Conservation (phyloP, 2,329 filamentous ascomycete genomes). For the Penicillium capsulatum region DNA sequence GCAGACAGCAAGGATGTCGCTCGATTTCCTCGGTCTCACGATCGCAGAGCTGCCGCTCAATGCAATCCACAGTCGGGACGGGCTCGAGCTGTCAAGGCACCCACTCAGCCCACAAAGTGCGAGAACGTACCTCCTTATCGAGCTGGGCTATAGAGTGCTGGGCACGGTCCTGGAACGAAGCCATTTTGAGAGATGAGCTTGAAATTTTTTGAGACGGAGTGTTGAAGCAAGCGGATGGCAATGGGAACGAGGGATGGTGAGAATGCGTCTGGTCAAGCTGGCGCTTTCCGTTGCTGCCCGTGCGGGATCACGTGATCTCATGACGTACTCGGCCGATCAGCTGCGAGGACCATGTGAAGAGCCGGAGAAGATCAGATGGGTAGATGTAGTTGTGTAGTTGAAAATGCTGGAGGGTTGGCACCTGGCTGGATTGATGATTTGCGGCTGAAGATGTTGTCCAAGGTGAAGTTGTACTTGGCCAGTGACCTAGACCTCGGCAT, state of each 20-base stretch:
- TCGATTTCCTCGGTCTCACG: neutral
- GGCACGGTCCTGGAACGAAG: slow-evolving; percentile 57
- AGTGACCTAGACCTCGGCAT: no score
- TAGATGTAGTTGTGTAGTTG: no score
- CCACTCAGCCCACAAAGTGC: slow-evolving; percentile 20
- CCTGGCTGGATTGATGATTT: no score
- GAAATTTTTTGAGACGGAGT: slow-evolving; percentile 9
- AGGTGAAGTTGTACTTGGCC: no score
- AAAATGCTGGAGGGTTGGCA: no score
- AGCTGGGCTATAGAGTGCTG: slow-evolving; percentile 63
- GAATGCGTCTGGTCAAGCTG: slow-evolving; percentile 24
- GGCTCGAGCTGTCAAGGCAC: slow-evolving; percentile 19
- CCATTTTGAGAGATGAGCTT: slow-evolving; percentile 27
- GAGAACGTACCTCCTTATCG: slow-evolving; percentile 60
- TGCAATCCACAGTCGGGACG: slow-evolving; percentile 4
- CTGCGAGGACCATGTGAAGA: slow-evolving; percentile 5
- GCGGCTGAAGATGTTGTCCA: no score
- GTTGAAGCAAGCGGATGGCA: slow-evolving; percentile 9
- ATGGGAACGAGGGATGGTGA: slow-evolving; percentile 24
- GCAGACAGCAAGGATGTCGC: neutral
- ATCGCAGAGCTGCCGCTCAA: neutral
- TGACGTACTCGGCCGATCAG: slow-evolving; percentile 20
- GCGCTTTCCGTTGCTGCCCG: slow-evolving; percentile 17
- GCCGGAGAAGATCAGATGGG: neutral
- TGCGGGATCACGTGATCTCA: slow-evolving; percentile 20